Conservation (phyloP, 495 filamentous ascomycete genomes). For the Darksidea phi region DNA sequence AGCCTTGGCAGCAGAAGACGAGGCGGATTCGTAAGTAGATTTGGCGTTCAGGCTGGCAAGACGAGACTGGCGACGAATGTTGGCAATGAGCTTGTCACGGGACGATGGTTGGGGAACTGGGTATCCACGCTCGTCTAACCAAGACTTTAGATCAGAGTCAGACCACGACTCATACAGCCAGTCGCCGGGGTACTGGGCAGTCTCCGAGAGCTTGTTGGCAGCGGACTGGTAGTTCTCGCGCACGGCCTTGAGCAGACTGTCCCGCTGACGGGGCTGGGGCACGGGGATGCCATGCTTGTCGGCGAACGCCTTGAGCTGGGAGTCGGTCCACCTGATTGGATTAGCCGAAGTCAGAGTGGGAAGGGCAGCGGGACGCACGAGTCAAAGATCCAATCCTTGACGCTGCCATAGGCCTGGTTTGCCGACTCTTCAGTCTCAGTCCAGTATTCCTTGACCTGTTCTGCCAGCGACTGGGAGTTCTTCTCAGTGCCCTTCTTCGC, state of each 20-base stretch:
- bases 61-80: conserved; percentile 86
- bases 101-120: conserved; percentile 82
- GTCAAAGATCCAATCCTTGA: conserved; percentile 93
- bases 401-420: conserved; percentile 64
- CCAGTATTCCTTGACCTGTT: conserved; percentile 69
- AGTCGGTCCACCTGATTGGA: conserved; percentile 69
- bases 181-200: conserved; percentile 82
- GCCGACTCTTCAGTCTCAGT: conserved; percentile 72
- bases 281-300: conserved; percentile 83
- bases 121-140: conserved; percentile 86
- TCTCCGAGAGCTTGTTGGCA: conserved; percentile 82
- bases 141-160: conserved; percentile 72
- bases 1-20: conserved; percentile 65
- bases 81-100: conserved; percentile 84
- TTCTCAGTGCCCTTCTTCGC: conserved; percentile 60
- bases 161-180: conserved; percentile 92
- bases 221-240: conserved; percentile 78
- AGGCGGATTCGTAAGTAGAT: conserved; percentile 55
- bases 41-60: conserved; percentile 66
- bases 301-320: conserved; percentile 86
- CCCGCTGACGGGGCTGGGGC: conserved; percentile 82
- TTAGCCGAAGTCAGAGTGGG: conserved; percentile 34
- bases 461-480: conserved; percentile 65
- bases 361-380: conserved; percentile 57
- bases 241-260: conserved; percentile 71